Evolutionary conservation across 768 basidiomycete genomes (phyloP).

Genomic region (Hysterangium stoloniferum): DNA sequence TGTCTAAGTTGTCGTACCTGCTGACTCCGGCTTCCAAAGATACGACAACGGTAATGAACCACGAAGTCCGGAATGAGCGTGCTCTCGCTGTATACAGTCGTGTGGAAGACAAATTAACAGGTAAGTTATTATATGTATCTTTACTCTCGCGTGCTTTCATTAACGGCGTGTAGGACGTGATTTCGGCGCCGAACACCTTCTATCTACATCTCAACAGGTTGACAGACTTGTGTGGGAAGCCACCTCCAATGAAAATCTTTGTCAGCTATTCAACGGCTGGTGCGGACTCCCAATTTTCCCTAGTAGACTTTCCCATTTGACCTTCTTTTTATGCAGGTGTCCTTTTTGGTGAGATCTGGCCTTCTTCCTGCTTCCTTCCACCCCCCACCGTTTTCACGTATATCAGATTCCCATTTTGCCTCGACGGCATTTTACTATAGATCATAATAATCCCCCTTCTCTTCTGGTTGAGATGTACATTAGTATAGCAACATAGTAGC

Average conservation of each 20-base stretch:
- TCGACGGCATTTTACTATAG: neutral
- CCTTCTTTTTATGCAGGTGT: constrained; percentile 35
- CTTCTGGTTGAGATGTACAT: neutral
- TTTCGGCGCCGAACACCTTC: constrained; percentile 33
- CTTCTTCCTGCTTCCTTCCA: constrained; percentile 1
- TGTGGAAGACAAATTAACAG: constrained; percentile 39
- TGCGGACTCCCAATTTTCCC: constrained; percentile 14
- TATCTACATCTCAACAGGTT: constrained; percentile 36
- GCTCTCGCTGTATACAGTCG: constrained; percentile 38
- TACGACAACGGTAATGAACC: constrained; percentile 19
- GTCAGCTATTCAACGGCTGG: constrained; percentile 36
- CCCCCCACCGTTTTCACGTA: neutral
- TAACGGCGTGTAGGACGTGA: constrained; percentile 28
- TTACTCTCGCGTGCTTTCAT: neutral
- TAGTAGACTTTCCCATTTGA: neutral
- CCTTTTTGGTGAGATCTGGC: constrained; percentile 64
- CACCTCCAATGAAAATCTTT: constrained; percentile 36
- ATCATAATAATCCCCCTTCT: neutral
- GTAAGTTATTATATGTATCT: constrained; percentile 13
- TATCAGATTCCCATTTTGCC: neutral
- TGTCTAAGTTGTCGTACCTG: constrained; percentile 1
- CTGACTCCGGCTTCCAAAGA: too few species aligned
- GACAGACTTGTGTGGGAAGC: constrained; percentile 37
- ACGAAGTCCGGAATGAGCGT: constrained; percentile 34
- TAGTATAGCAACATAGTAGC: neutral